A percentile compares a stretch with the other conserved stretches of the same genome.
phyloP scores from a whole-genome alignment of 164 flowering plant species.

The Vitis cinerea region DNA sequence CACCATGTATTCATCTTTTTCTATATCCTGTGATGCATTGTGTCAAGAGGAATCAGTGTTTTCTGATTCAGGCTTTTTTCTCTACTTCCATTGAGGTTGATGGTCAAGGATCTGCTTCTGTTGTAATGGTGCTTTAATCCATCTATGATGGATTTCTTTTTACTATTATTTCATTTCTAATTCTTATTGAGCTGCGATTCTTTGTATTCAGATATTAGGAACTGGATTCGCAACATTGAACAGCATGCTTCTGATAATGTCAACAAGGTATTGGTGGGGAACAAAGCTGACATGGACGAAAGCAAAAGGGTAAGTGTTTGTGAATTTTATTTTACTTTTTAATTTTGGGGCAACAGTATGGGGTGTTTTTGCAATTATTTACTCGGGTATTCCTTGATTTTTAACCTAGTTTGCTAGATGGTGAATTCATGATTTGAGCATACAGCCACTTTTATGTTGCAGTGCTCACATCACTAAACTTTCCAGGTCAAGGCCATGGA shows the following conservation, averaged over 20 bases:
- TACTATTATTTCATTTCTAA: background rate
- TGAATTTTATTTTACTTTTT: too few relatives aligned
- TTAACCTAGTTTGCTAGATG: background rate
- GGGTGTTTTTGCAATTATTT: background rate
- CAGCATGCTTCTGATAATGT: conserved; percentile 41
- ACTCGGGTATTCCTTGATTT: background rate
- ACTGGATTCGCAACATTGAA: conserved; percentile 40
- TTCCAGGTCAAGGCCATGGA: background rate
- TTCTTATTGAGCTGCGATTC: conserved; percentile 2
- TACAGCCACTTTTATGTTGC: background rate
- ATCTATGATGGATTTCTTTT: background rate
- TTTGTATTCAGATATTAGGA: conserved; percentile 24
- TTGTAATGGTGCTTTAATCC: background rate
- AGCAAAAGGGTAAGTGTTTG: conserved; percentile 35
- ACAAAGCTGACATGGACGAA: conserved; percentile 48
- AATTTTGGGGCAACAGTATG: too few relatives aligned
- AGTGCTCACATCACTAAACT: background rate
- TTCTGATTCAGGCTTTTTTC: background rate
- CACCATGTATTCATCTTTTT: background rate
- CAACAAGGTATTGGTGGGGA: conserved; percentile 41
- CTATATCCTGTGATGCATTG: background rate
- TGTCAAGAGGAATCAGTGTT: background rate
- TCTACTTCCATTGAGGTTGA: background rate
- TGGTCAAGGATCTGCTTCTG: background rate
- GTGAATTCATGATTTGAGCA: background rate